These are phyloP conservation scores for Trametes meyenii DNA, from an alignment of 768 basidiomycete genomes.

Conservation along the genomic window DNA sequence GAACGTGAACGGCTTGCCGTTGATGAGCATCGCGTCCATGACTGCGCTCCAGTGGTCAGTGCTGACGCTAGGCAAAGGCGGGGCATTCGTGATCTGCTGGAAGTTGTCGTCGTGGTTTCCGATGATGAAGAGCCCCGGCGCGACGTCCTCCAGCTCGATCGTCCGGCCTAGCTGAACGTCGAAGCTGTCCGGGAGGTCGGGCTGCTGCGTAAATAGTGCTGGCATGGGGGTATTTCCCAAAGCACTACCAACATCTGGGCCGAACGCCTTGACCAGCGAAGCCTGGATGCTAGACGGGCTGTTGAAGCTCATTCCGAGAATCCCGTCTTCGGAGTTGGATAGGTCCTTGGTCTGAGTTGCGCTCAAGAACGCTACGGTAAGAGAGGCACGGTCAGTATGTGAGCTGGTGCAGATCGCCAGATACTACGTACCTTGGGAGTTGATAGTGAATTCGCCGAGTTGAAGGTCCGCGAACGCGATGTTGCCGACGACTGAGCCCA, in stretches of 20 bases:
- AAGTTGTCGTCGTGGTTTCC: constrained; percentile 29
- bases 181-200: constrained; percentile 29
- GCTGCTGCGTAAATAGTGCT: constrained; percentile 30
- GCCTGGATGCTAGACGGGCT: constrained; percentile 68
- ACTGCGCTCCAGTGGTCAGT: constrained; percentile 35
- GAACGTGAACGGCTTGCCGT: constrained; percentile 53
- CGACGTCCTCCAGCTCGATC: constrained; percentile 25
- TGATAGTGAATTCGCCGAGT: constrained; percentile 46
- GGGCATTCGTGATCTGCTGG: constrained; percentile 21
- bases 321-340: constrained; percentile 71
- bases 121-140: constrained; percentile 34
- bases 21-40: constrained; percentile 49
- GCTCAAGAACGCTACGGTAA: constrained; percentile 47
- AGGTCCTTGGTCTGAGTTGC: constrained; percentile 39
- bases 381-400: constrained; percentile 35
- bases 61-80: constrained; percentile 42
- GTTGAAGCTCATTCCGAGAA: constrained; percentile 79
- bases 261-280: constrained; percentile 17
- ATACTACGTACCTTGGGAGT: constrained; percentile 70
- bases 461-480: constrained; percentile 40
- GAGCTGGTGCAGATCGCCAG: constrained; percentile 53
- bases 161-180: constrained; percentile 31
- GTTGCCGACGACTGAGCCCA: constrained; percentile 41
- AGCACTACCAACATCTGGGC: constrained; percentile 8
- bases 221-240: constrained; percentile 28